phyloP scores from a whole-genome alignment of 805 yeast species.

The Candida railenensis region DNA sequence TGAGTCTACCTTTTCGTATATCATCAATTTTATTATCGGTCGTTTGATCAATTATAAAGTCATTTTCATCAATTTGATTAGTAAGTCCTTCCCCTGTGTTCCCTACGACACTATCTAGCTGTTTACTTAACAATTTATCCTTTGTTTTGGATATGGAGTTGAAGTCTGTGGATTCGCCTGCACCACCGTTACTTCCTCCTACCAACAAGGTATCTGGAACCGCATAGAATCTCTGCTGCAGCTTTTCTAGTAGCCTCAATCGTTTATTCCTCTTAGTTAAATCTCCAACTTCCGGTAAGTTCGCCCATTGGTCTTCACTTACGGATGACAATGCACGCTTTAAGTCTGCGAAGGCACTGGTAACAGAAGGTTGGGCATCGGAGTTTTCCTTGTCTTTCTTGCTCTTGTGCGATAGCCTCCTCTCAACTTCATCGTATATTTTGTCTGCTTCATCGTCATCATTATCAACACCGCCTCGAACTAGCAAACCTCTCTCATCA shows the following conservation, averaged over 20 bases:
- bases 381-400: conserved; percentile 20
- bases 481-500: conserved; percentile 30
- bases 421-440: conserved; percentile 67
- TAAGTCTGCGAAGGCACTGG: conserved; percentile 64
- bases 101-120: conserved; percentile 40
- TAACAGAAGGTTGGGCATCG: conserved; percentile 25
- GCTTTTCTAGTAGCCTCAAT: conserved; percentile 57
- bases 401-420: conserved; percentile 39
- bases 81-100: conserved; percentile 10
- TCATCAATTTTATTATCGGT: conserved; percentile 49
- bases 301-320: conserved; percentile 73
- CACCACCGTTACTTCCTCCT: conserved; percentile 8
- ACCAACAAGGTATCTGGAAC: conserved; percentile 69
- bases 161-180: conserved; percentile 39
- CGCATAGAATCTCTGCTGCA: conserved; percentile 71
- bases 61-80: conserved; percentile 20
- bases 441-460: conserved; percentile 80
- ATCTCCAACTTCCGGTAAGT: conserved; percentile 86
- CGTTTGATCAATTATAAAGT: conserved; percentile 13
- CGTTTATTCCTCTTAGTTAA: conserved; percentile 79
- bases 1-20: conserved; percentile 52
- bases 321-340: conserved; percentile 61
- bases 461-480: conserved; percentile 31
- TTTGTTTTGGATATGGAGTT: conserved; percentile 61
- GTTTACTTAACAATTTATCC: conserved; percentile 55